A percentile compares a stretch with the other conserved stretches of the same genome.
Conservation (phyloP, 306 rosid genomes). For the Vigna unguiculata region DNA sequence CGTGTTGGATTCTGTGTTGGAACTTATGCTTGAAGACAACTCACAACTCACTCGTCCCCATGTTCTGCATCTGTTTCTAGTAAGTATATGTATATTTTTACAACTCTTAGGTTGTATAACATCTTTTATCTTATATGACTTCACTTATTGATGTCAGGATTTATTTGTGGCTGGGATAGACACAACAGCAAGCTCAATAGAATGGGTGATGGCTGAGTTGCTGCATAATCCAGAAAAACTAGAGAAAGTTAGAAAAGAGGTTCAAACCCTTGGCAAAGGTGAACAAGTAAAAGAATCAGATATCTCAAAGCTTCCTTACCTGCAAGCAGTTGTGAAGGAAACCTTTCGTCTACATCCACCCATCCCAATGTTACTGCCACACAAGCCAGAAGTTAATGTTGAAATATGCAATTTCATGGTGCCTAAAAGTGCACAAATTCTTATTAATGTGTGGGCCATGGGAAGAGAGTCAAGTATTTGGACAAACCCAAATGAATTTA, state of each 20-base stretch:
- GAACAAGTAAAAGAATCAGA: conserved; percentile 27
- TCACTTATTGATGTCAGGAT: conserved; percentile 25
- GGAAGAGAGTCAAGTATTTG: too few relatives aligned
- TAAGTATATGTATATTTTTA: not conserved
- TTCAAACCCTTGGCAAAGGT: not conserved
- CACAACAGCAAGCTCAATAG: conserved; percentile 39
- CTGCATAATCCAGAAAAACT: conserved; percentile 26
- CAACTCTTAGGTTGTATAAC: too few relatives aligned
- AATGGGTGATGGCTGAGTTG: conserved; percentile 45
- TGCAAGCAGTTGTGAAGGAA: conserved; percentile 40
- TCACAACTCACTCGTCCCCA: too few relatives aligned
- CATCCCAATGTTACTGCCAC: conserved; percentile 40
- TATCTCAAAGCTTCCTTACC: conserved; percentile 29
- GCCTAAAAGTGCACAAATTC: conserved; percentile 32
- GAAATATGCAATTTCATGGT: conserved; percentile 13
- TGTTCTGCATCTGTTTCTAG: conserved; percentile 10
- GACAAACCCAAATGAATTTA: too few relatives aligned
- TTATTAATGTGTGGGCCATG: not conserved
- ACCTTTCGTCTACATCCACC: conserved; percentile 46
- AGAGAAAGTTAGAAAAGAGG: conserved; percentile 22
- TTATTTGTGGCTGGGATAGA: conserved; percentile 45
- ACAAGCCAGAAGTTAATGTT: not conserved
- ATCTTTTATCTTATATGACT: not conserved
- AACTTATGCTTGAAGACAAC: too few relatives aligned
- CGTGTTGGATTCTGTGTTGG: too few relatives aligned